Evolutionary conservation across 1,284 basidiomycete species (phyloP).

Genomic region (Ganoderma meredithae): DNA sequence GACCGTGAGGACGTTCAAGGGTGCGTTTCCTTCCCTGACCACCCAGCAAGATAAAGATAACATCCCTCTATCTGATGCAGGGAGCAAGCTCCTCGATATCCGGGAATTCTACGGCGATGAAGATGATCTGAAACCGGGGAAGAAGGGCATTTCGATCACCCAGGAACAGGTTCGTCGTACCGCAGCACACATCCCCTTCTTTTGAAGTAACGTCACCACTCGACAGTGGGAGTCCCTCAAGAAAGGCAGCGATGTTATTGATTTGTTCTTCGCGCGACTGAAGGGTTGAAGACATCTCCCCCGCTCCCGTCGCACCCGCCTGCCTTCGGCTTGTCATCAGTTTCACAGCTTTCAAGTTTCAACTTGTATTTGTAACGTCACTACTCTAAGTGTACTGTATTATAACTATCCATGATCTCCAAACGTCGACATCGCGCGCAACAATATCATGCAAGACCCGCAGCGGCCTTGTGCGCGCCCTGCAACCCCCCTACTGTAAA

Average conservation of each 20-base stretch:
- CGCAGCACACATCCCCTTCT: constrained; percentile 7
- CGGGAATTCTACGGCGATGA: constrained; percentile 78
- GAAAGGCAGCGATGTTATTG: constrained; percentile 52
- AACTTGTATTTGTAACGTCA: too few species aligned
- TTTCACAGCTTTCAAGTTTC: background rate
- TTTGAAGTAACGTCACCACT: background rate
- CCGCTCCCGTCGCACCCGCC: too few species aligned
- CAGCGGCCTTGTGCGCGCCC: constrained; percentile 74
- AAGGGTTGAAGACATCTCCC: constrained; percentile 41
- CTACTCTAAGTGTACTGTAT: constrained; percentile 27
- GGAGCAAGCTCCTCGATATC: constrained; percentile 72
- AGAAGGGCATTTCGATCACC: constrained; percentile 81
- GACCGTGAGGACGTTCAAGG: constrained; percentile 78
- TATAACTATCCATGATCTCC: constrained; percentile 9
- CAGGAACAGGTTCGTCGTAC: constrained; percentile 66
- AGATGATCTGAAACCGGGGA: constrained; percentile 78
- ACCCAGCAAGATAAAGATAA: background rate
- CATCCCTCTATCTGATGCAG: constrained; percentile 37
- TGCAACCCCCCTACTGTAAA: constrained; percentile 57
- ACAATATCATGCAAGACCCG: constrained; percentile 57
- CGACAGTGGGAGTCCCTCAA: constrained; percentile 69
- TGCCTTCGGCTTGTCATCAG: background rate
- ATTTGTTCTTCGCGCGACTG: constrained; percentile 56
- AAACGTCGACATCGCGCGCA: background rate
- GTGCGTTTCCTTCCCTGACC: constrained; percentile 36